Base-by-base conservation (phyloP, 805 yeast genomes). In the Metschnikowia reukaufii region DNA sequence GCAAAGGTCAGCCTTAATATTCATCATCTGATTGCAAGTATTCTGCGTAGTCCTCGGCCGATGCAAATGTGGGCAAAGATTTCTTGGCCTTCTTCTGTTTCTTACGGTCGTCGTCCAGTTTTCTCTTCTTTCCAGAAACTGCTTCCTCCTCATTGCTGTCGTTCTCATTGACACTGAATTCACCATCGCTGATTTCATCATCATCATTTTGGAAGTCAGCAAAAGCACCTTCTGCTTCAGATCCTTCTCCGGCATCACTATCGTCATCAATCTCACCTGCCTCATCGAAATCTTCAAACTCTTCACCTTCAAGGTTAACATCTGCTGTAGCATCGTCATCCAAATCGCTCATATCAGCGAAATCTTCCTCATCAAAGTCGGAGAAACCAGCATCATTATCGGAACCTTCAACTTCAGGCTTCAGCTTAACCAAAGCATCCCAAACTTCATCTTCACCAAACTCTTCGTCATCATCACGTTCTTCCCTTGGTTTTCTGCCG, bases 11-110 rank as follows among this genome's bases (percentile, higher is more conserved):
- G 5, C 5, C 16, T 32, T 25, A 37, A 32, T 32, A 36, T 36
- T 82, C 87, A 42, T 81, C 86, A 23, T 84, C 87, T 13, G 86
- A 82, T 23, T 75, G 75, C 63, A 87, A 68, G 56, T 83, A 84
- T 61, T 87, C 74, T 21, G 92, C 84, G 62, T 89, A 90, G 51
- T 87, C 96, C 35, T 87, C 96, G 8, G 83, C 96, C 38, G 90
- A 83, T 1, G 96, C 97, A 70, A 89, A 91, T 17, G 82, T 74
- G 18, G 97, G 97, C 50, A 91, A 71, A 39, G 77, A 81, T 60
- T 86, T 69, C 64, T 79, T 83, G 38, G 73, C 67, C 61, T 74
- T 81, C 72, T 78, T 82, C 16, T 74, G 56, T 52, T 69, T 72
- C 18, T 51, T 50, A 45, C 57, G 54, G 10, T 41, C 50, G 17